These are phyloP conservation scores for Priceomyces medius DNA, from an alignment of 805 yeast genomes.

Conservation along the genomic window DNA sequence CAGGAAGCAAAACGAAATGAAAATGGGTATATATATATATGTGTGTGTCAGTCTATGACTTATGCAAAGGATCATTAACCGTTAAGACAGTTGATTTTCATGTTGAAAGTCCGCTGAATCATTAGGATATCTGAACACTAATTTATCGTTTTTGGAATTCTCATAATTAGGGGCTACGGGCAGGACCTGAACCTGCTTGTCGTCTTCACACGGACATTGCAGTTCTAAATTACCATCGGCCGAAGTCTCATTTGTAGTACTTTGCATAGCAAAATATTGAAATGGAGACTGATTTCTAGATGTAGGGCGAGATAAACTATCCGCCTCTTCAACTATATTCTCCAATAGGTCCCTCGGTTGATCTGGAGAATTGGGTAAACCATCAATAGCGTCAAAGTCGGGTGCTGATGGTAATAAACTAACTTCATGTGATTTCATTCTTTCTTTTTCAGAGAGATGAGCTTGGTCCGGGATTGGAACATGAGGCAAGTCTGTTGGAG, in stretches of 20 bases:
- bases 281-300: not conserved
- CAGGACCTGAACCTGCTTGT: not conserved
- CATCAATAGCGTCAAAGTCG: constrained; percentile 13
- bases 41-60: not conserved
- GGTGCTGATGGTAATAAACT: constrained; percentile 63
- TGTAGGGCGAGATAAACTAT: not conserved
- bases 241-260: not conserved
- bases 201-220: not conserved
- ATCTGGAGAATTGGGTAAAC: constrained; percentile 5
- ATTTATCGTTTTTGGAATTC: constrained; percentile 10
- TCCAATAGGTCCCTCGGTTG: not conserved
- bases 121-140: constrained; percentile 8
- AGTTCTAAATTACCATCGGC: not conserved
- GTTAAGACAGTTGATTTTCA: not conserved
- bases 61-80: not conserved
- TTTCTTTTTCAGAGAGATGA: constrained; percentile 57
- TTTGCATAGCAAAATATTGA: not conserved
- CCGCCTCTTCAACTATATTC: not conserved
- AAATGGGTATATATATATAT: too few species aligned
- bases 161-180: constrained; percentile 8
- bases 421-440: constrained; percentile 51
- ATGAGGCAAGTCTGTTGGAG: constrained; percentile 1
- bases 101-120: not conserved
- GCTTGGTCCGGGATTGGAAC: constrained; percentile 14
- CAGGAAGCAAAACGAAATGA: too few species aligned